phyloP scores from a whole-genome alignment of 2,329 filamentous ascomycete species.

The Pseudocercospora fijiensis region DNA sequence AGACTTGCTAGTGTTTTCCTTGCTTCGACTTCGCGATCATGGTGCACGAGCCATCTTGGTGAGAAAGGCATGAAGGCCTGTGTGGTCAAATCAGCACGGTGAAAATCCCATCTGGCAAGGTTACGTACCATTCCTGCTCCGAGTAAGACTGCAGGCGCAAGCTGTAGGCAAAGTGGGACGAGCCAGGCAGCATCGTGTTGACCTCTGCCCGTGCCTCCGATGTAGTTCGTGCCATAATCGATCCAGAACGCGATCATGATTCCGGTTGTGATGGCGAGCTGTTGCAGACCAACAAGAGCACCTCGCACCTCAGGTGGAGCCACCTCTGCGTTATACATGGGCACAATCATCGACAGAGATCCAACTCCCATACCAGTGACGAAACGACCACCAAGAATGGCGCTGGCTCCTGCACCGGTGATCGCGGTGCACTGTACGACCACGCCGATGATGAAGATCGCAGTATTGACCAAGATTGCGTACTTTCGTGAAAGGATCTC shows the following conservation, averaged over 20 bases:
- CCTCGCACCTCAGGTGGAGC: slow-evolving; percentile 64
- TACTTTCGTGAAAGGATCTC: slow-evolving; percentile 65
- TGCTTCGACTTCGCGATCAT: slow-evolving; percentile 67
- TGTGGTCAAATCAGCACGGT: background rate
- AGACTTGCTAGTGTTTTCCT: slow-evolving; percentile 62
- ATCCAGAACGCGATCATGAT: slow-evolving; percentile 55
- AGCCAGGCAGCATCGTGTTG: slow-evolving; percentile 73
- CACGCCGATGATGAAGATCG: slow-evolving; percentile 69
- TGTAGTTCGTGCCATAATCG: slow-evolving; percentile 41
- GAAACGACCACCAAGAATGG: slow-evolving; percentile 70
- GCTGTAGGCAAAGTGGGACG: slow-evolving; percentile 68
- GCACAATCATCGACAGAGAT: slow-evolving; percentile 62
- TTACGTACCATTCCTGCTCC: slow-evolving; percentile 62
- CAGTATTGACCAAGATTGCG: slow-evolving; percentile 63
- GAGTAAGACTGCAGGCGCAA: slow-evolving; percentile 65
- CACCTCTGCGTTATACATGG: slow-evolving; percentile 51
- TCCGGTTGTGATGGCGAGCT: slow-evolving; percentile 59
- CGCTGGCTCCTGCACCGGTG: slow-evolving; percentile 52
- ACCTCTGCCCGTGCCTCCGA: slow-evolving; percentile 54
- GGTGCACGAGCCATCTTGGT: slow-evolving; percentile 72
- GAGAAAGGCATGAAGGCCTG: slow-evolving; percentile 68
- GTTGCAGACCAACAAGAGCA: slow-evolving; percentile 64
- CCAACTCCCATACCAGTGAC: slow-evolving; percentile 68
- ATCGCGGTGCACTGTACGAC: slow-evolving; percentile 66
- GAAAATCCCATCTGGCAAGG: too few relatives aligned